These are phyloP conservation scores for Verticillium albo-atrum DNA, from an alignment of 2,329 filamentous ascomycete genomes.

Conservation along the genomic window DNA sequence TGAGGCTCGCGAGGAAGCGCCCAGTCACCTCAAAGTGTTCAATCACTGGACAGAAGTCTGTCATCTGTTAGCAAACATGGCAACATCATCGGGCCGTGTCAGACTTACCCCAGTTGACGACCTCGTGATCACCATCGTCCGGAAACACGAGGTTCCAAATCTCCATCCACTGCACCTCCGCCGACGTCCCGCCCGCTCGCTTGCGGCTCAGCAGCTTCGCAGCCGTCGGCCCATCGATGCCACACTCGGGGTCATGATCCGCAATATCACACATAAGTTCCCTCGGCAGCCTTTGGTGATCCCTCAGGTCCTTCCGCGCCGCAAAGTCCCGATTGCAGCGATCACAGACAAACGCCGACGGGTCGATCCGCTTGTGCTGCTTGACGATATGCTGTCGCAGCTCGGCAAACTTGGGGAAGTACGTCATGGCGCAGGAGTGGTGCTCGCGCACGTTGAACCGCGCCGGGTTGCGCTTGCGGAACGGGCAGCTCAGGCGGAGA, in stretches of 20 bases:
- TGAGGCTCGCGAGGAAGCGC: conserved; percentile 27
- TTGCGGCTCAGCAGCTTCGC: conserved; percentile 35
- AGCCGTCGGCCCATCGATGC: conserved; percentile 34
- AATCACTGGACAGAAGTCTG: conserved; percentile 35
- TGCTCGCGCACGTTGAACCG: conserved; percentile 42
- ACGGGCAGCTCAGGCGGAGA: conserved; percentile 37
- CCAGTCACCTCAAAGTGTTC: conserved; percentile 34
- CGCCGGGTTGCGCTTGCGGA: conserved; percentile 37
- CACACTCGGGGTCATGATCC: conserved; percentile 33
- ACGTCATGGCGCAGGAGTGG: conserved; percentile 37
- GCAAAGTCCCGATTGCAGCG: conserved; percentile 33
- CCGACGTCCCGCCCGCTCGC: conserved; percentile 29
- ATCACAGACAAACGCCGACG: conserved; percentile 34
- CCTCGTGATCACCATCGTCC: conserved; percentile 29
- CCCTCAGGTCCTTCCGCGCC: conserved; percentile 30
- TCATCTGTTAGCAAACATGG: not conserved
- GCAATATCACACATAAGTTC: conserved; percentile 37
- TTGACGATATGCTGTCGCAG: conserved; percentile 36
- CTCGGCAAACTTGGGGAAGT: conserved; percentile 36
- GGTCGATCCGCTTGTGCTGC: conserved; percentile 36
- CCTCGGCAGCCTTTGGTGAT: conserved; percentile 33
- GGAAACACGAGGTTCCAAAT: conserved; percentile 38
- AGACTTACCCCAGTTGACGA: conserved; percentile 24
- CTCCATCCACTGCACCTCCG: conserved; percentile 34
- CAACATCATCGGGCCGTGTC: not conserved